Conservation (phyloP, 2,329 filamentous ascomycete species). For the Claviceps purpurea region DNA sequence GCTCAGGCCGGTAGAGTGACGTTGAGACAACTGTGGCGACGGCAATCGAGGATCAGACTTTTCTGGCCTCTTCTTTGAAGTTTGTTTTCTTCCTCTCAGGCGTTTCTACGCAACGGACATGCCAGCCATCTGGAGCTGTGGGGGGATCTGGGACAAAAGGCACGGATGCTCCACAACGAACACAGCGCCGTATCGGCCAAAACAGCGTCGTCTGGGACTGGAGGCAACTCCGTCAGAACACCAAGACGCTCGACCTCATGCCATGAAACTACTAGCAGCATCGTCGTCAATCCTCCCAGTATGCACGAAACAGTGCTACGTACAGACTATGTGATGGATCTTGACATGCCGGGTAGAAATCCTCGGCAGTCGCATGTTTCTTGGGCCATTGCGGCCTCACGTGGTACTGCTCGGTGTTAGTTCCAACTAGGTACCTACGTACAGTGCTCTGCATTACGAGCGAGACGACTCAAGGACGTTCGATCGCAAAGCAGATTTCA, state of each 20-base stretch:
- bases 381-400: neutral
- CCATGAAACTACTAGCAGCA: neutral
- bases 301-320: neutral
- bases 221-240: neutral
- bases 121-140: too few relatives aligned
- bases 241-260: neutral
- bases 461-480: neutral
- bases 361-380: neutral
- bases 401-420: neutral
- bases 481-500: neutral
- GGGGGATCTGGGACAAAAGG: neutral
- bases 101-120: too few relatives aligned
- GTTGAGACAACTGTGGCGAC: neutral
- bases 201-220: neutral
- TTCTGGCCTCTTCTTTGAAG: too few relatives aligned
- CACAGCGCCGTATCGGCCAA: slow-evolving; percentile 3
- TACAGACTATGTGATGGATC: neutral
- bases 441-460: neutral
- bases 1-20: neutral
- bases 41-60: neutral
- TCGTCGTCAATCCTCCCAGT: neutral
- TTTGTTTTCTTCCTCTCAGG: too few relatives aligned
- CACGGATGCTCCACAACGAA: neutral
- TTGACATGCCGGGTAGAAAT: neutral
- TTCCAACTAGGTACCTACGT: too few relatives aligned